phyloP scores from a whole-genome alignment of 2,329 filamentous ascomycete species.

The Colletotrichum falcatum region DNA sequence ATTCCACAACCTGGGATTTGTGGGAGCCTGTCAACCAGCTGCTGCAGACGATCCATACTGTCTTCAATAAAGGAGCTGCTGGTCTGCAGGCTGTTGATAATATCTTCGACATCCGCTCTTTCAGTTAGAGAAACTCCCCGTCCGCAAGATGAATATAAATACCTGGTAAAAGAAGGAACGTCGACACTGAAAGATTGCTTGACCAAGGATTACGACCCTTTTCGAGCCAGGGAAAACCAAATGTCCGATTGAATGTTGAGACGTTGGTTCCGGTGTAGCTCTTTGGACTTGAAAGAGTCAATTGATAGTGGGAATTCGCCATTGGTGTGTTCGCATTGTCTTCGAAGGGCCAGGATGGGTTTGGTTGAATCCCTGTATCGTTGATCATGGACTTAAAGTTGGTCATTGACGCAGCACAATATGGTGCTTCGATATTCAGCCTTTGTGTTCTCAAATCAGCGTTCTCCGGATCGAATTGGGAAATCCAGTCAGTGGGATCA shows the following conservation, averaged over 20 bases:
- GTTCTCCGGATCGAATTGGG: neutral
- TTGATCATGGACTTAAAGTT: neutral
- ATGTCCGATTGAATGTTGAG: too few species aligned
- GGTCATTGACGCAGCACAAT: neutral
- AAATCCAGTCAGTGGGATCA: neutral
- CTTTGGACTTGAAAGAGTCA: too few species aligned
- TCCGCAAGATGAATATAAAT: neutral
- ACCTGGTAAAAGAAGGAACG: neutral
- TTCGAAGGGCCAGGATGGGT: neutral
- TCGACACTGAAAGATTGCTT: neutral
- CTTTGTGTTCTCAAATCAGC: neutral
- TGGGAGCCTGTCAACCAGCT: neutral
- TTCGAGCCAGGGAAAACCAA: too few species aligned
- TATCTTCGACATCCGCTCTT: neutral
- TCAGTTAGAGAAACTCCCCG: neutral
- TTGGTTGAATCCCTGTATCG: neutral
- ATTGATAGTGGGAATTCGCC: neutral
- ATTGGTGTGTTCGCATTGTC: neutral
- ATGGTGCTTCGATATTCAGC: neutral
- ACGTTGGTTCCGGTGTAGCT: too few species aligned
- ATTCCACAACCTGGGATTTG: too few species aligned
- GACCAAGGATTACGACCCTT: neutral
- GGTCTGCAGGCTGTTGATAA: neutral
- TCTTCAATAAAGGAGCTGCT: neutral
- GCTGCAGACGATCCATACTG: neutral